Conservation (phyloP, 768 basidiomycete genomes). For the Neoboletus magnificus region DNA sequence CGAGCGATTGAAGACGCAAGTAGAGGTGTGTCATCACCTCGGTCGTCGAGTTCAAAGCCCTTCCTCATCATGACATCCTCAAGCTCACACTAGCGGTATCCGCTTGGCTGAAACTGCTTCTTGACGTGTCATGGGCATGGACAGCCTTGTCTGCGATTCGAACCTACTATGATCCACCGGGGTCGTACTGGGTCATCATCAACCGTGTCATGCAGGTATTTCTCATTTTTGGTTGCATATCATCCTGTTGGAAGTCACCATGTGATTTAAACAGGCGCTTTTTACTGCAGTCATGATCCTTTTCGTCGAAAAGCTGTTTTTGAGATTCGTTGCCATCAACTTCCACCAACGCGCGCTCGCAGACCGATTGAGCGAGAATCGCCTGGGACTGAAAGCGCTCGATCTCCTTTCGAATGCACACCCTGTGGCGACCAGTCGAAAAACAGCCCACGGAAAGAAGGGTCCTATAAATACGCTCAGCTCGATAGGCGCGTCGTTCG, state of each 20-base stretch:
- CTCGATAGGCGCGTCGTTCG: conserved; percentile 38
- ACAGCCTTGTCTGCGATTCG: conserved; percentile 65
- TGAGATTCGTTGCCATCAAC: conserved; percentile 76
- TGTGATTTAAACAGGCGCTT: conserved; percentile 34
- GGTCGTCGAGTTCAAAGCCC: background rate
- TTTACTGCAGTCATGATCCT: conserved; percentile 44
- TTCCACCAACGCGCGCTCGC: conserved; percentile 76
- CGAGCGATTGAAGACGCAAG: conserved; percentile 62
- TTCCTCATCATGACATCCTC: background rate
- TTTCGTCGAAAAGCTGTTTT: conserved; percentile 55
- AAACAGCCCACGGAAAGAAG: conserved; percentile 42
- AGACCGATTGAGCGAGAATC: conserved; percentile 69
- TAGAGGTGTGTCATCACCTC: conserved; percentile 49
- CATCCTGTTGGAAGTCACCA: conserved; percentile 3
- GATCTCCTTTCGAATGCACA: conserved; percentile 71
- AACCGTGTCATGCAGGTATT: conserved; percentile 70
- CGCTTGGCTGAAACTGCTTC: conserved; percentile 64
- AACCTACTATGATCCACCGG: conserved; percentile 54
- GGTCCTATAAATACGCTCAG: conserved; percentile 42
- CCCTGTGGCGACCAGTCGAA: conserved; percentile 34
- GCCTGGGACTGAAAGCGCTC: conserved; percentile 63
- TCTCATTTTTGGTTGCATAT: background rate
- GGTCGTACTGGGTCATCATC: conserved; percentile 62
- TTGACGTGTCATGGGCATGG: conserved; percentile 73
- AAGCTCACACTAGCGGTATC: conserved; percentile 68